Evolutionary conservation across 2,329 filamentous ascomycete genomes (phyloP).

Genomic region (Calonectria honghensis): DNA sequence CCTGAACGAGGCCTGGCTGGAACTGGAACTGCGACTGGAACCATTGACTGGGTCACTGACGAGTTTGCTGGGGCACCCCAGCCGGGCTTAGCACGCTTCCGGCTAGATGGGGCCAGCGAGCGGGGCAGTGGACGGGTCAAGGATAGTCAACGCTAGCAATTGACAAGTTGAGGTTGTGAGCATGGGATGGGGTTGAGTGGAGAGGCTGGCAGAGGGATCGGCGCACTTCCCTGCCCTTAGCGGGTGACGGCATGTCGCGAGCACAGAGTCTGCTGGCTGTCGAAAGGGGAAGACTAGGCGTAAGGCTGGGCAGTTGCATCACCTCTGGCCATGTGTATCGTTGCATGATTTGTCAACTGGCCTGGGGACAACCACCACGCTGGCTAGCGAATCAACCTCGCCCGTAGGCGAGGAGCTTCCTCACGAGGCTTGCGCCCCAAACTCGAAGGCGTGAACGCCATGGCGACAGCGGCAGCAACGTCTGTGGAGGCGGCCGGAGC

Average conservation of each 20-base stretch:
- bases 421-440: conserved; percentile 18
- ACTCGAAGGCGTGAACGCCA: conserved; percentile 23
- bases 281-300: conserved; percentile 23
- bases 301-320: conserved; percentile 26
- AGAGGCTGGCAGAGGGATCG: conserved; percentile 36
- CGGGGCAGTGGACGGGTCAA: conserved; percentile 34
- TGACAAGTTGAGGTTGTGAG: conserved; percentile 40
- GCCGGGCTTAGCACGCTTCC: conserved; percentile 50
- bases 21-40: conserved; percentile 23
- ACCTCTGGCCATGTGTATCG: conserved; percentile 10
- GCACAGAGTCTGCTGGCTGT: conserved; percentile 15
- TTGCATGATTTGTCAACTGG: conserved; percentile 14
- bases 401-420: conserved; percentile 2
- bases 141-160: conserved; percentile 46
- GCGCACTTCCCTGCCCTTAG: conserved; percentile 24
- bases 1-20: conserved; percentile 17
- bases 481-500: conserved; percentile 25
- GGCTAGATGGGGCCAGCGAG: conserved; percentile 44
- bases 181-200: conserved; percentile 24
- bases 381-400: conserved; percentile 6
- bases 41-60: conserved; percentile 32
- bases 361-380: not conserved
- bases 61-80: conserved; percentile 44
- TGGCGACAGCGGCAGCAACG: conserved; percentile 30
- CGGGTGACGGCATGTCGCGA: conserved; percentile 24